These are phyloP conservation scores for Backusella mclennaniae DNA, from an alignment of 192 early-diverging fungal species.

Conservation along the genomic window DNA sequence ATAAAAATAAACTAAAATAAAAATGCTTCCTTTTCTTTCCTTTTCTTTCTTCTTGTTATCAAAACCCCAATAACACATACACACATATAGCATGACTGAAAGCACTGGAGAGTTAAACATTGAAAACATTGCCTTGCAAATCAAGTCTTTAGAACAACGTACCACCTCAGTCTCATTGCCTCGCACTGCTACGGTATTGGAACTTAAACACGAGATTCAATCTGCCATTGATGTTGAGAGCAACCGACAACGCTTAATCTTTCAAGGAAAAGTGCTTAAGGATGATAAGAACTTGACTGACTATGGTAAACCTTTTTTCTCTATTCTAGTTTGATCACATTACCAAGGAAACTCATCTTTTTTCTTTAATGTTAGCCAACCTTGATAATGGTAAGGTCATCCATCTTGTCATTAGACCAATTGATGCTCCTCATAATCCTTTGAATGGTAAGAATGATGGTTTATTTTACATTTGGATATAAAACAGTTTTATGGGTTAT, in stretches of 20 bases:
- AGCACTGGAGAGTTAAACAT: neutral
- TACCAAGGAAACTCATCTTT: neutral
- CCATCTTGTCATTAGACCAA: slow-evolving; percentile 48
- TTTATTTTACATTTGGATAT: too few species aligned
- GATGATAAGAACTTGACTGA: slow-evolving; percentile 44
- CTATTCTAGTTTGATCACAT: neutral
- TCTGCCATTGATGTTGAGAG: slow-evolving; percentile 37
- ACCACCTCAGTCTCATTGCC: slow-evolving; percentile 41
- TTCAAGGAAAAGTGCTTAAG: slow-evolving; percentile 43
- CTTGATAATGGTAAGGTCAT: slow-evolving; percentile 48
- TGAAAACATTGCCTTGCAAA: slow-evolving; percentile 19
- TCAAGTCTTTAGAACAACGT: slow-evolving; percentile 25
- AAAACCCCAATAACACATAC: too few species aligned
- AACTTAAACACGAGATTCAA: slow-evolving; percentile 45
- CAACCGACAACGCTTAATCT: slow-evolving; percentile 48
- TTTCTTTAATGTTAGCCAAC: slow-evolving; percentile 19
- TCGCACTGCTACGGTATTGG: slow-evolving; percentile 38
- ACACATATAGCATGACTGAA: neutral
- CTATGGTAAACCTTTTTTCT: slow-evolving; percentile 29
- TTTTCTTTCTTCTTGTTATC: too few species aligned
- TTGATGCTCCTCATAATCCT: slow-evolving; percentile 43
- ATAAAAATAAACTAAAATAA: too few species aligned
- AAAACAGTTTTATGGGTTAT: neutral
- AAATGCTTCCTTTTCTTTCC: too few species aligned
- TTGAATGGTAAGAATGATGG: slow-evolving; percentile 39